Conservation (phyloP, 2,329 filamentous ascomycete species). For the Fusarium hostae region DNA sequence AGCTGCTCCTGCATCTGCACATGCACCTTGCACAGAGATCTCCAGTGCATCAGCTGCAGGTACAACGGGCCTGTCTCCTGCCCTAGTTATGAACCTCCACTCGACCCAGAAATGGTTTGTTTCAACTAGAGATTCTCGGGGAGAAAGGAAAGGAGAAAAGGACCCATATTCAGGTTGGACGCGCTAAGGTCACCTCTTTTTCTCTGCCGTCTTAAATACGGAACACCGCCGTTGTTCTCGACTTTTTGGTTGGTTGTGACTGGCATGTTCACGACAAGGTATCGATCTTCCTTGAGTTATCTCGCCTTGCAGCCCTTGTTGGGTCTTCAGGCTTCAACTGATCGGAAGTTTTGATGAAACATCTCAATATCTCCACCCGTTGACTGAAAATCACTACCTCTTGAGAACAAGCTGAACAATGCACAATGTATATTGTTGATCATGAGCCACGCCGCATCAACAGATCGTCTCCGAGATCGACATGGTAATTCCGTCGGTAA, state of each 20-base stretch:
- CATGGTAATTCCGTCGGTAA: slow-evolving; percentile 19
- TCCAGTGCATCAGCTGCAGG: slow-evolving; percentile 12
- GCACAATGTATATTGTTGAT: slow-evolving; percentile 9
- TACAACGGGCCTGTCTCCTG: not conserved
- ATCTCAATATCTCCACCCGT: not conserved
- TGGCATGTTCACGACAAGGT: not conserved
- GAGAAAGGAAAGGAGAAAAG: slow-evolving; percentile 2
- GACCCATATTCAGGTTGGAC: slow-evolving; percentile 12
- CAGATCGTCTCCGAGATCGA: slow-evolving; percentile 24
- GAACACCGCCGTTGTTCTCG: slow-evolving; percentile 17
- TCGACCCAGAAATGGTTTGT: slow-evolving; percentile 21
- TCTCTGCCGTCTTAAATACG: slow-evolving; percentile 18
- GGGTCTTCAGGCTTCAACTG: not conserved
- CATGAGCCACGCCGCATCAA: slow-evolving; percentile 13
- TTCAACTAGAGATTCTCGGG: slow-evolving; percentile 22
- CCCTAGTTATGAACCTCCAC: slow-evolving; percentile 16
- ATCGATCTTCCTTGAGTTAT: not conserved
- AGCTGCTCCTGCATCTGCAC: not conserved
- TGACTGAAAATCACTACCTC: slow-evolving; percentile 8
- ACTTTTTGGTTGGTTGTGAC: slow-evolving; percentile 12
- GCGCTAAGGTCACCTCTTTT: slow-evolving; percentile 8
- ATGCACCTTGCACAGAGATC: slow-evolving; percentile 17
- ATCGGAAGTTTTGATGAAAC: slow-evolving; percentile 26
- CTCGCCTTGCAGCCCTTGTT: not conserved
- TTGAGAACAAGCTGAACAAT: slow-evolving; percentile 16